Base-by-base conservation (phyloP, 768 basidiomycete genomes). In the Leucosporidium scottii region DNA sequence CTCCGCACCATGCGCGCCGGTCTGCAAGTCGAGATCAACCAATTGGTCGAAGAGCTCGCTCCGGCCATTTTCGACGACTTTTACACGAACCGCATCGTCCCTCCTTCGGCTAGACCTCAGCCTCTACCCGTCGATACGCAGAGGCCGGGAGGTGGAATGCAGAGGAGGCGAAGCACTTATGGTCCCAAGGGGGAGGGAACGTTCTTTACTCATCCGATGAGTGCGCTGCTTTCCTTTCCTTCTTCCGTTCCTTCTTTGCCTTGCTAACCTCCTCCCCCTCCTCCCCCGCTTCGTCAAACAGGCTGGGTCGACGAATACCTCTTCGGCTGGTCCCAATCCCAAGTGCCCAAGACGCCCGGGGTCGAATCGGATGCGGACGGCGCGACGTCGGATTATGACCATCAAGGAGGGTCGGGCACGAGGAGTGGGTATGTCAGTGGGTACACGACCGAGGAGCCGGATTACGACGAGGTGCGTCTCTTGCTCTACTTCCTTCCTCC, bases 221-320 rank as follows among this genome's bases (percentile, higher is more conserved):
- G 59, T 59, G 44, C 20, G 59, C 30, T 8, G 59, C 23, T 25
- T 44, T 31, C n/a, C 20, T 59, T 21, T 28, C 15, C 34, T 34
- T 47, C 44, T 27, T n/a, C 15, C n/a, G n/a, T n/a, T 54, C 23
- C 23, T 53, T 10, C 34, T 34, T 34, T 34, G 5, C 34, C 34
- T n/a, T n/a, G n/a, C n/a, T n/a, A n/a, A n/a, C n/a, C 34, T 44
- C 39, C 39, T 44, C 8, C 39, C 13, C 39, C 15, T 17, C 13
- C 39, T 44, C 13, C 8, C 39, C 13, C 39, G 39, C 39, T 34
- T 10, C 10, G 51, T 8, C 2, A 25, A 17, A n/a, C 25, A 59
- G 59, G 59, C 20, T 94, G 91, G 91, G 83, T 94, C 21, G 92
- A 96, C 77, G 93, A 94, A 78, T 86, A 90, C 12, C 82, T 96